These are phyloP conservation scores for Tagetes erecta DNA, from an alignment of 129 eudicot species.

Conservation along the genomic window DNA sequence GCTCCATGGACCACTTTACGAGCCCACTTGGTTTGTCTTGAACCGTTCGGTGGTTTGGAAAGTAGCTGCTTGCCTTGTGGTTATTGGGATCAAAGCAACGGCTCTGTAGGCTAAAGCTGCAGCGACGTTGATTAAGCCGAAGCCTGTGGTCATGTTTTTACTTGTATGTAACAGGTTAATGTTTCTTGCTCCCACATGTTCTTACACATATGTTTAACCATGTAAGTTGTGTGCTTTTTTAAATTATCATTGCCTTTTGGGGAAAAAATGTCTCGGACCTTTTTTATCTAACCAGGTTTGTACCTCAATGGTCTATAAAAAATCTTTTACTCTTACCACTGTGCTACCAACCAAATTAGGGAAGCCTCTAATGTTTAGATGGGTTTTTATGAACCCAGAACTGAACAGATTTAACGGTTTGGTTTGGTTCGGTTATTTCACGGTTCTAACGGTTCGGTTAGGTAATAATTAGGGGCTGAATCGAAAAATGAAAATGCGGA, in stretches of 20 bases:
- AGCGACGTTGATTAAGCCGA: conserved; percentile 2
- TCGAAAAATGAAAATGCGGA: no score
- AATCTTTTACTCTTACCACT: no score
- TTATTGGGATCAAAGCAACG: conserved; percentile 23
- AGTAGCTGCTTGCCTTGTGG: conserved; percentile 16
- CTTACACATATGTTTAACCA: background rate
- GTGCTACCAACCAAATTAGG: no score
- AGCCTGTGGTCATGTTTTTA: background rate
- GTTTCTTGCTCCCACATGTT: conserved; percentile 28
- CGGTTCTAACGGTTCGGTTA: no score
- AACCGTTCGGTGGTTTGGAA: conserved; percentile 22
- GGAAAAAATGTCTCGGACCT: no score
- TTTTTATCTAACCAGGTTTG: no score
- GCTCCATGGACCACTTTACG: background rate
- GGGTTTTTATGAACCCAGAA: no score
- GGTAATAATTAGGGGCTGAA: no score
- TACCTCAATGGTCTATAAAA: no score
- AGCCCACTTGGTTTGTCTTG: conserved; percentile 14
- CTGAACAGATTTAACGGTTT: no score
- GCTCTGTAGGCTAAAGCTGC: conserved; percentile 18
- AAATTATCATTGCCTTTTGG: background rate
- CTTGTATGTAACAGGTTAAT: conserved; percentile 13
- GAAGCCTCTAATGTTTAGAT: no score
- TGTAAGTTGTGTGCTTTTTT: background rate
- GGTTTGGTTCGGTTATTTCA: no score